Evolutionary conservation across 139 green algal species (phyloP).

Genomic region (Asterochloris sp.): DNA sequence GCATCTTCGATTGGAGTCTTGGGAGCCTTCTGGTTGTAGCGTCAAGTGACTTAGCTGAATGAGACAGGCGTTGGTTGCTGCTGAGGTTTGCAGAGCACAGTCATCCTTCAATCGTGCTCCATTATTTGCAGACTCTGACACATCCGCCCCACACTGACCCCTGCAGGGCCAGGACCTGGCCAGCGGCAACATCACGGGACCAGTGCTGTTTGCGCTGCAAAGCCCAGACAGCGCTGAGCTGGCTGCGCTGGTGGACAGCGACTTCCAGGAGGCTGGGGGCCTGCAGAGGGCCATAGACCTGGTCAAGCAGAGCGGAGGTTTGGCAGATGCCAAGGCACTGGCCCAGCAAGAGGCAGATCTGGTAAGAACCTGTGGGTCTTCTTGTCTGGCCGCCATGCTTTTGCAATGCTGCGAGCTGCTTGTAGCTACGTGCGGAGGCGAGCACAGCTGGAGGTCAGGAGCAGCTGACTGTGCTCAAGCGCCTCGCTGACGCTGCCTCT

Average conservation of each 20-base stretch:
- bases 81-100: too few relatives aligned
- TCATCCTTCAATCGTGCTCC: too few relatives aligned
- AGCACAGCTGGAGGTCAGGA: too few relatives aligned
- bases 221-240: slow-evolving; percentile 47
- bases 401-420: background rate
- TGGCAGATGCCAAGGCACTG: slow-evolving; percentile 51
- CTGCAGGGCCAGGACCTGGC: slow-evolving; percentile 91
- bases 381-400: background rate
- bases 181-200: slow-evolving; percentile 95
- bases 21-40: too few relatives aligned
- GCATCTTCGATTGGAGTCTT: too few relatives aligned
- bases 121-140: background rate
- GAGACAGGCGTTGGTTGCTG: too few relatives aligned
- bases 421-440: background rate
- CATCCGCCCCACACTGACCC: background rate
- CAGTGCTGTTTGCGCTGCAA: slow-evolving; percentile 87
- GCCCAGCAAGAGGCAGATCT: slow-evolving; percentile 69
- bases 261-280: slow-evolving; percentile 77
- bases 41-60: too few relatives aligned
- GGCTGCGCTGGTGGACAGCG: slow-evolving; percentile 68
- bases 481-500: too few relatives aligned
- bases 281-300: slow-evolving; percentile 81
- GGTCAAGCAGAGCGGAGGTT: slow-evolving; percentile 67
- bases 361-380: slow-evolving; percentile 3
- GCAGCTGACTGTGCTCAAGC: too few relatives aligned